Percentiles rank a stretch among this genome's conserved stretches.
These are phyloP conservation scores for Beauveria caledonica DNA, from an alignment of 2,329 filamentous ascomycete genomes.

Conservation along the genomic window DNA sequence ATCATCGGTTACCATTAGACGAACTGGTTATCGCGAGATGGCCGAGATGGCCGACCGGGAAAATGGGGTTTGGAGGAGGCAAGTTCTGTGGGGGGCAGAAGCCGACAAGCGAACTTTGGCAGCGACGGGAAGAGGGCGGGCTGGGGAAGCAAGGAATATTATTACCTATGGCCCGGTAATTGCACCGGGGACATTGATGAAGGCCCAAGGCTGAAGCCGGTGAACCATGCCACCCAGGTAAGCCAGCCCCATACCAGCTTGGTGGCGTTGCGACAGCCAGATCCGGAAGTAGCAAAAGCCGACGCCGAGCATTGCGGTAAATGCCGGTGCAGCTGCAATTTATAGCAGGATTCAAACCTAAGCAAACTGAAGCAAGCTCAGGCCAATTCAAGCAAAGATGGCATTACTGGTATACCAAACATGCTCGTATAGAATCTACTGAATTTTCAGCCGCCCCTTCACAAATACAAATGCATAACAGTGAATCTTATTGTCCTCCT, in stretches of 20 bases:
- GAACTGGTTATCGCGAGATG: slow-evolving; percentile 3
- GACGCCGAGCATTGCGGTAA: background rate
- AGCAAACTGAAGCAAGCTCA: too few species aligned
- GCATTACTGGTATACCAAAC: background rate
- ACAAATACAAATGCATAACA: too few species aligned
- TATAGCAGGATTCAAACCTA: too few species aligned
- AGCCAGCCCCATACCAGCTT: too few species aligned
- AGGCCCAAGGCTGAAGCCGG: too few species aligned
- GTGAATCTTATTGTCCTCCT: background rate
- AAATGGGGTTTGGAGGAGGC: slow-evolving; percentile 10
- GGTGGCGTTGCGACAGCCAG: too few species aligned
- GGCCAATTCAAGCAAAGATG: background rate
- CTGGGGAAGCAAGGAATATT: background rate
- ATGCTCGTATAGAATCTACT: too few species aligned
- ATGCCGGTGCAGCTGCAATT: background rate
- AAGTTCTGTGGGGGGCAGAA: slow-evolving; percentile 12
- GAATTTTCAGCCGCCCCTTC: too few species aligned
- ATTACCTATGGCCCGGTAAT: too few species aligned
- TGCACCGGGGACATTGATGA: background rate
- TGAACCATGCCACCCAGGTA: too few species aligned
- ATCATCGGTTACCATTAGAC: slow-evolving; percentile 2
- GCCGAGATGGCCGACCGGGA: slow-evolving; percentile 7
- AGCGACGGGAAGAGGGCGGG: background rate
- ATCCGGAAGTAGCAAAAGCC: background rate
- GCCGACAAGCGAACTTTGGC: background rate